Evolutionary conservation across 495 filamentous ascomycete genomes (phyloP).

Genomic region (Glutinoglossum americanum): DNA sequence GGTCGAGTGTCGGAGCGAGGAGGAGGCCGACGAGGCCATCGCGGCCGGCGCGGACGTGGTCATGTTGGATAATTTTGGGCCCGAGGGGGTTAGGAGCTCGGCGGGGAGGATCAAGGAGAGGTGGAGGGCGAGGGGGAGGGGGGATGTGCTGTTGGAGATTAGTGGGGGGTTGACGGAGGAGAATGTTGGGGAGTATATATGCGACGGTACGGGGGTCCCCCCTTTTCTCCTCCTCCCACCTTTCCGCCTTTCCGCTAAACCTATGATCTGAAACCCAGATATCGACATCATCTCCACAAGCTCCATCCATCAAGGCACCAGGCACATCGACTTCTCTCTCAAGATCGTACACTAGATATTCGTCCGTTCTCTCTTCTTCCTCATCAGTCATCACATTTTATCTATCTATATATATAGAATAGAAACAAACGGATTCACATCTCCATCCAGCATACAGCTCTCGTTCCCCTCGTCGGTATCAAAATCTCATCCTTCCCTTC

Average conservation of each 20-base stretch:
- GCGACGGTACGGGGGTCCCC: conserved; percentile 30
- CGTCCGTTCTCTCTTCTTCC: too few relatives aligned
- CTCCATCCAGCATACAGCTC: too few relatives aligned
- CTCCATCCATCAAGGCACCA: conserved; percentile 85
- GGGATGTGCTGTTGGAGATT: conserved; percentile 56
- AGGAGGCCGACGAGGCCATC: conserved; percentile 78
- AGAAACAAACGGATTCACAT: too few relatives aligned
- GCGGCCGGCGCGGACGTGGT: conserved; percentile 79
- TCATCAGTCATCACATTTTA: too few relatives aligned
- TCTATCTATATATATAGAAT: background rate
- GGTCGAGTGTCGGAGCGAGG: conserved; percentile 76
- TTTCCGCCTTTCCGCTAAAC: too few relatives aligned
- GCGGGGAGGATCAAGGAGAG: conserved; percentile 51
- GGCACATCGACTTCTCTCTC: conserved; percentile 84
- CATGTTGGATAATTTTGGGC: conserved; percentile 89
- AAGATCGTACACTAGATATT: conserved; percentile 49
- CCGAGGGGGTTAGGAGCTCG: conserved; percentile 48
- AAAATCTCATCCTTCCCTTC: too few relatives aligned
- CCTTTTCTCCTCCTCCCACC: background rate
- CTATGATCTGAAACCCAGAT: conserved; percentile 25
- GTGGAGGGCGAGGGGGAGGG: conserved; percentile 30
- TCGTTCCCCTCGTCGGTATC: too few relatives aligned
- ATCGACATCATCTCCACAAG: conserved; percentile 91
- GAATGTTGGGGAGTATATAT: conserved; percentile 64
- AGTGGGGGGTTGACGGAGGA: conserved; percentile 74